These are phyloP conservation scores for Globisporangium radiosum DNA, from an alignment of 352 stramenopile species.

Conservation along the genomic window DNA sequence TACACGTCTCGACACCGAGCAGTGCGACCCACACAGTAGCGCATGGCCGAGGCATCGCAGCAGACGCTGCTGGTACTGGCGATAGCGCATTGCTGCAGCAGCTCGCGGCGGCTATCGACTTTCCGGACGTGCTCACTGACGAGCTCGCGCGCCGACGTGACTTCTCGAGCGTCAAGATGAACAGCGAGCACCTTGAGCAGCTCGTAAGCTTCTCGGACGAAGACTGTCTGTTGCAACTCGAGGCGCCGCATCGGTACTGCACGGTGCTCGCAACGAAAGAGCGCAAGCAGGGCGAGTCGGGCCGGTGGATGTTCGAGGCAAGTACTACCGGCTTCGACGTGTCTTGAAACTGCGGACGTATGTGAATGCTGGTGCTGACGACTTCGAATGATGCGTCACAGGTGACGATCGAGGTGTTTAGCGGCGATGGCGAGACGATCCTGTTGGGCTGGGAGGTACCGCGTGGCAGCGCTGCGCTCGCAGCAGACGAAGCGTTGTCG, in stretches of 20 bases:
- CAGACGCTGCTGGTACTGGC: conserved; percentile 5
- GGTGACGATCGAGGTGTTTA: conserved; percentile 40
- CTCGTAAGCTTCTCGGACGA: conserved; percentile 69
- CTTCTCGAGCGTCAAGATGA: conserved; percentile 71
- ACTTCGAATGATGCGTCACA: neutral
- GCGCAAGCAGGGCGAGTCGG: conserved; percentile 58
- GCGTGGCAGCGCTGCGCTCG: conserved; percentile 7
- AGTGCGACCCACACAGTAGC: neutral
- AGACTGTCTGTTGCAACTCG: conserved; percentile 67
- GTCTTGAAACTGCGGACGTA: neutral
- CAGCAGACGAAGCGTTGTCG: neutral
- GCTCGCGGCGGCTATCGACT: conserved; percentile 37
- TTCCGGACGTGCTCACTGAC: conserved; percentile 47
- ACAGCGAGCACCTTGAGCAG: conserved; percentile 40
- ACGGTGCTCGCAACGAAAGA: conserved; percentile 68
- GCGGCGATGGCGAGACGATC: conserved; percentile 58
- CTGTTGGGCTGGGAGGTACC: conserved; percentile 76
- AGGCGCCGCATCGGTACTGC: conserved; percentile 58
- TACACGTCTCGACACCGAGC: neutral
- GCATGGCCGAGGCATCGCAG: no score
- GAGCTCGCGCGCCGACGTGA: conserved; percentile 57
- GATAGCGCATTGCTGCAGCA: conserved; percentile 27
- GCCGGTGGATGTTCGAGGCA: conserved; percentile 79
- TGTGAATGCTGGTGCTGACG: neutral
- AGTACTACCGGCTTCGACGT: neutral